Evolutionary conservation across 179 eudicot genomes (phyloP).

Genomic region (Silene noctiflora): DNA sequence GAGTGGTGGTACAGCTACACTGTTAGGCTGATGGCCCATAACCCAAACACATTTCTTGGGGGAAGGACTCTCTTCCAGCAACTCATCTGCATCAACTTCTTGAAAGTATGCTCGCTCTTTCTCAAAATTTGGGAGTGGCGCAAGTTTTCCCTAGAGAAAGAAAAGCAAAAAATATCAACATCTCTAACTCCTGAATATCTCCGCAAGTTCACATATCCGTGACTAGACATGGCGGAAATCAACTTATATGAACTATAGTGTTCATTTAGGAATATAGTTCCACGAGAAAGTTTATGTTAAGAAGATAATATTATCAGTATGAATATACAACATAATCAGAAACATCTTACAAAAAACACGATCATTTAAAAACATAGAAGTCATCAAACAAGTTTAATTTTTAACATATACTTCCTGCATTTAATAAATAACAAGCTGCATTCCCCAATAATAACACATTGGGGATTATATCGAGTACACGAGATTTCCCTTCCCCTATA

Average conservation of each 20-base stretch:
- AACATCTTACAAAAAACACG: neutral
- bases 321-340: neutral
- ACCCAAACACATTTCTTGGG: conserved; percentile 81
- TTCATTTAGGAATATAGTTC: neutral
- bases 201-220: neutral
- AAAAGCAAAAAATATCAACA: conserved; percentile 1
- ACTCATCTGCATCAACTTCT: conserved; percentile 83
- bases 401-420: neutral
- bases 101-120: conserved; percentile 87
- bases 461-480: neutral
- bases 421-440: neutral
- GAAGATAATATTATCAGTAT: too few species aligned
- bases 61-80: conserved; percentile 93
- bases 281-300: neutral
- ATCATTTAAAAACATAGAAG: neutral
- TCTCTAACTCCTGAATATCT: neutral
- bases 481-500: neutral
- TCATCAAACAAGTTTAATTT: neutral
- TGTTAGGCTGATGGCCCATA: conserved; percentile 39
- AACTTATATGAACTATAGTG: neutral
- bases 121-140: conserved; percentile 57
- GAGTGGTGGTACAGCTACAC: conserved; percentile 43
- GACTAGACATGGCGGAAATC: neutral
- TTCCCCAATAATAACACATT: neutral
- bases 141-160: conserved; percentile 48